Conservation (phyloP, 148 eudicot genomes). For the Bassia scoparia region DNA sequence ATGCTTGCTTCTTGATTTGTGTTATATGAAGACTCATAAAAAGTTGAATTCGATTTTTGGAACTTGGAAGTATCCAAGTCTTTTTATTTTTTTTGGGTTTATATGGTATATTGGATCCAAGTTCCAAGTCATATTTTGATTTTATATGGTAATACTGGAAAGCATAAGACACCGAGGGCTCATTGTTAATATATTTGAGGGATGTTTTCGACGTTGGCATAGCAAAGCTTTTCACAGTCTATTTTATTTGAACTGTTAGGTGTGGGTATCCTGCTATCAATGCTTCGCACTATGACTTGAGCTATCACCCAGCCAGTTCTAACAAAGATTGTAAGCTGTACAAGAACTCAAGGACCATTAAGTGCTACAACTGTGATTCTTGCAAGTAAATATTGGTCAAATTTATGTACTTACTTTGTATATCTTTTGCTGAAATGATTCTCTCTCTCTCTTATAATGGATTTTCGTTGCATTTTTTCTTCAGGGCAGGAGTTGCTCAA, state of each 20-base stretch:
- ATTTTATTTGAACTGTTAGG: conserved; percentile 34
- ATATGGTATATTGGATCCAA: too few relatives aligned
- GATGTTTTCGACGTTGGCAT: neutral
- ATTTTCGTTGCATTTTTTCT: conserved; percentile 1
- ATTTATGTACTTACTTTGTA: neutral
- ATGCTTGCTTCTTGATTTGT: neutral
- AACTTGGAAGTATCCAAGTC: neutral
- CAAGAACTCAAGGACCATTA: conserved; percentile 56
- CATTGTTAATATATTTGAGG: neutral
- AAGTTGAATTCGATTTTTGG: neutral
- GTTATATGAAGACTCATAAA: neutral
- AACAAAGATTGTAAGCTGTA: conserved; percentile 81
- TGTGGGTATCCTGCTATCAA: conserved; percentile 90
- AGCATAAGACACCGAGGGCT: neutral
- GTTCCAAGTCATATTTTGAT: too few relatives aligned
- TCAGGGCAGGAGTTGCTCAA: conserved; percentile 95
- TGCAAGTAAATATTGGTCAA: conserved; percentile 61
- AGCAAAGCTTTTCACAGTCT: neutral
- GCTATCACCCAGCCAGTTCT: conserved; percentile 73
- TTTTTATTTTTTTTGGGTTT: neutral
- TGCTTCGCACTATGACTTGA: conserved; percentile 80
- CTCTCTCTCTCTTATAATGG: neutral
- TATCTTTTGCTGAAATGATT: neutral
- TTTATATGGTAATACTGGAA: too few relatives aligned
- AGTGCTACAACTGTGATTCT: conserved; percentile 84